Evolutionary conservation across 2,329 filamentous ascomycete species (phyloP), one percentile per base, ranked within the genome.

Genomic region (Akanthomyces uredinophilus): DNA sequence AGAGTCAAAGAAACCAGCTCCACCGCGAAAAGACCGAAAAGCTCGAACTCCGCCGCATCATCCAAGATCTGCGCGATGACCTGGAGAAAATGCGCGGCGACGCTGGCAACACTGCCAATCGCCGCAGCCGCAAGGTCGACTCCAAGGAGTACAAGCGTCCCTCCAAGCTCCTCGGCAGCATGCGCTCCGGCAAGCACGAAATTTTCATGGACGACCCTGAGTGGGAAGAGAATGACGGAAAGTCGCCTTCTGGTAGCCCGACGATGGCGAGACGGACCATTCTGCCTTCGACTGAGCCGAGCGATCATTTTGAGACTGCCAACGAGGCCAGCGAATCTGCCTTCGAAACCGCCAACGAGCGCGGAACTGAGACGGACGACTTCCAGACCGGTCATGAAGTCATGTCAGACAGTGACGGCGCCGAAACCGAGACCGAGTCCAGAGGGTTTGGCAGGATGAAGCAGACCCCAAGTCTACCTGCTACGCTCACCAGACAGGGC

Each of bases 21-120:
- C 94, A 99, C 74, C 90, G 95, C 39, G 95, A 99, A 75, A 99
- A 98, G 86, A 97, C 94, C 0, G 95, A 99, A 75, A 99, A 97
- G 80, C 85, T 98, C 32, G 95, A 99, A 75, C 84, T 98, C 60
- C 93, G 92, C 76, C 90, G 94, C 64, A 91, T 99, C 84, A 85
- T 98, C 35, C 94, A 98, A 77, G 95, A 99, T 70, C 89, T 94
- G 27, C 87, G 93, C 41, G 95, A 99, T 72, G 95, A 99, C 70
- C 78, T 99, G 32, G 95, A 90, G 70, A 82, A 92, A 74, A 76
- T 85, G 52, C 84, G 87, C 64, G 85, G 79, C 62, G 83, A 85
- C 37, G 77, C 76, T 52, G 73, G 75, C 55, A 60, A 54, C 41
- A 73, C 76, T 60, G 68, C 79, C 73, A 84, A 72, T 78, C 89